Evolutionary conservation across 2,329 filamentous ascomycete genomes (phyloP), one percentile per base, ranked within the genome.

Genomic region (Penicillium sp.): DNA sequence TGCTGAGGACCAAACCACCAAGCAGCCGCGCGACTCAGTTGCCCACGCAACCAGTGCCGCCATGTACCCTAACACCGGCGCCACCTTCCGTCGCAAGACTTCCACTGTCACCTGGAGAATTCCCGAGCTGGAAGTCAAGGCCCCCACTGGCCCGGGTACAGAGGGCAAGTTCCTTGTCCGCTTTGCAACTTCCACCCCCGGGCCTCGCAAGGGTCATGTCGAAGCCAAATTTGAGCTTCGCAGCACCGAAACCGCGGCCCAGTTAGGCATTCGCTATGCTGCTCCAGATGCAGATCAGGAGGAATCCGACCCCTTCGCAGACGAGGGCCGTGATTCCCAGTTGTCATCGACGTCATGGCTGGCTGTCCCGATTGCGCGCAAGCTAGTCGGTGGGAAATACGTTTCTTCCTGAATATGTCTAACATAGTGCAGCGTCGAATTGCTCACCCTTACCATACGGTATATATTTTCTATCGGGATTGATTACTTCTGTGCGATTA

Each of bases 211-310:
- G 5, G 91, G 91, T 0, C 85, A 84, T 50, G 82, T 95, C 8
- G 93, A 99, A 70, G 90, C 90, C 0, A 81, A 87, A 52, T 97
- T 92, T 85, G 91, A 96, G 69, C 76, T 88, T 19, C 70, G 67
- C 42, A 81, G 77, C 2, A 77, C 81, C 36, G 74, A 81, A 30
- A 74, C 76, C 0, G 83, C 82, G 0, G 88, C 84, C 60, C 85
- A 85, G 9, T 82, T 97, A 52, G 86, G 84, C 4, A 78, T 91
- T 73, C 70, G 79, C 58, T 60, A 69, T 52, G 53, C 71, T 49
- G 63, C 69, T 19, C 58, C 62, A 9, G 64, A 63, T 5, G 57
- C 62, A n/a, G 56, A 59, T 18, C 65, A 61, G 41, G 69, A 64
- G 44, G 73, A 72, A 13, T 58, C 60, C 14, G 77, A 81, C 54